These are phyloP conservation scores for Chaetomium tenue DNA, from an alignment of 495 filamentous ascomycete genomes.

Conservation along the genomic window DNA sequence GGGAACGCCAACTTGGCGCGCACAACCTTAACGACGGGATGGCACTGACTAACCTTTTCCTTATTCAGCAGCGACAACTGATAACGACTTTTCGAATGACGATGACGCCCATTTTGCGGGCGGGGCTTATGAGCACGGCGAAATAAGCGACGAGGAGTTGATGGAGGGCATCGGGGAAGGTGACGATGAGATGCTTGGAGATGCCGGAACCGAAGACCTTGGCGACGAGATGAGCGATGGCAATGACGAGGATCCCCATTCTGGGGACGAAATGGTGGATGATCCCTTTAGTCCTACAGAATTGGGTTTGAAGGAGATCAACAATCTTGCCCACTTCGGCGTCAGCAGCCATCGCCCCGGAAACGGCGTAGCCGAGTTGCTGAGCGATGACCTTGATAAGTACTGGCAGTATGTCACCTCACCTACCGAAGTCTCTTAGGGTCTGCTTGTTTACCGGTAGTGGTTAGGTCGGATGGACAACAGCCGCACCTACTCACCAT, in stretches of 20 bases:
- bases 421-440: background rate
- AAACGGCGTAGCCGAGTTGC: constrained; percentile 81
- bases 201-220: constrained; percentile 32
- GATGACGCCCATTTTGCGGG: constrained; percentile 7
- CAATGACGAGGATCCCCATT: constrained; percentile 29
- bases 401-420: constrained; percentile 73
- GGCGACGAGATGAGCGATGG: constrained; percentile 21
- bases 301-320: constrained; percentile 81
- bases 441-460: background rate
- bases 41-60: constrained; percentile 26
- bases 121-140: background rate
- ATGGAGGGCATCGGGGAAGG: constrained; percentile 13
- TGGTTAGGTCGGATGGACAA: constrained; percentile 74
- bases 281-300: constrained; percentile 44
- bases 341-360: constrained; percentile 89
- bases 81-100: constrained; percentile 26
- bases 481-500: constrained; percentile 93
- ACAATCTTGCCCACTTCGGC: constrained; percentile 89
- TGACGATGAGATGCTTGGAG: constrained; percentile 30
- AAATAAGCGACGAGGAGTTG: constrained; percentile 20
- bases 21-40: constrained; percentile 29
- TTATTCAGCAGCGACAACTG: constrained; percentile 17
- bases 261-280: constrained; percentile 30
- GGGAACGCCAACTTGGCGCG: constrained; percentile 23
- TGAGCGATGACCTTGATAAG: constrained; percentile 69